Evolutionary conservation across 345 rosid genomes (phyloP), one percentile per base, ranked within the genome.

Genomic region (Hibiscus syriacus): DNA sequence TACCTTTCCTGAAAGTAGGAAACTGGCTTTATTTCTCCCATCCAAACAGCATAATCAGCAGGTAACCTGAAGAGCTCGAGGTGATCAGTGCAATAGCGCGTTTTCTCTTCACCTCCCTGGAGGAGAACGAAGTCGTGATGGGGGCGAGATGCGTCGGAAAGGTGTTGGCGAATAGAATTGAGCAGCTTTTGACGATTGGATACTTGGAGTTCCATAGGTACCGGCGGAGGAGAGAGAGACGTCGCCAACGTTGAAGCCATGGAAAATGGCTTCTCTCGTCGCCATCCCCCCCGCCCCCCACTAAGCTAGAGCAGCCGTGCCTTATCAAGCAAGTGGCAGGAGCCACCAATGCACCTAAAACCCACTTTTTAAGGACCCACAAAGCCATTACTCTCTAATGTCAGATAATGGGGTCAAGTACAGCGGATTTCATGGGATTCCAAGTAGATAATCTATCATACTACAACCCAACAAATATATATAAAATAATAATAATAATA

Each of bases 71-170:
- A 92, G 68, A 90, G 90, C 70, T 92, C 97, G 19, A 74, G 2
- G 76, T 92, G 98, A 86, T 93, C 98, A 34, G 97, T 93, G 78
- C 94, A 90, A 74, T 90, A 80, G 2, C 97, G 93, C 53, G 72
- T 80, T 77, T 86, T 76, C 65, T 93, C 97, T 34, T 88, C 94
- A 17, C 98, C 98, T 57, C 97, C 98, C 96, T 87, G 92, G 1
- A 93, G 90, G 12, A 88, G n/a, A 60, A 90, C 86, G 77, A 87
- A 82, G 67, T 97, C 96, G 39, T 78, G 78, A 52, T 79, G 83
- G 32, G 90, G 84, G 57, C 80, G 83, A 68, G 85, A 69, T 38
- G 84, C 64, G 4, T 68, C 76, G 68, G 72, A 9, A 72, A 92
- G 89, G 59, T 81, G 72, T 56, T 52, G 74, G 36, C 90, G 85